Evolutionary conservation across 106 monocot species (phyloP).

Genomic region (Dendrobium officinale): DNA sequence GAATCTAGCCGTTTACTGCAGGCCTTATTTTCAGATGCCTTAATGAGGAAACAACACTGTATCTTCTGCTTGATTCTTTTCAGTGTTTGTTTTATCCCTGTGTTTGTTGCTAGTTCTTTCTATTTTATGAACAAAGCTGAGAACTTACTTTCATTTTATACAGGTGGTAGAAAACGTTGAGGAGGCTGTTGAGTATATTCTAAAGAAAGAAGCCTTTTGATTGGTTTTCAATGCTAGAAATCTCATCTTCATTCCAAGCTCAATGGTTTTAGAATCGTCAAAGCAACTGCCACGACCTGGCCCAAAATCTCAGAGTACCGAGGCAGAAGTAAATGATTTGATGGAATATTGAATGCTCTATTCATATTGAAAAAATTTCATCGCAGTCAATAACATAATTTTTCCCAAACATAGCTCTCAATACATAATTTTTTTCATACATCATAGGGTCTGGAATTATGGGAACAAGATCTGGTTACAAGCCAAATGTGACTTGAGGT

Average conservation of each 20-base stretch:
- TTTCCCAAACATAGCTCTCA: too few relatives aligned
- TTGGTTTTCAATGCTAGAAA: not conserved
- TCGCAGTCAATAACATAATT: too few relatives aligned
- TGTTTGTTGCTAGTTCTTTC: not conserved
- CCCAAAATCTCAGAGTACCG: too few relatives aligned
- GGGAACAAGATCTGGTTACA: too few relatives aligned
- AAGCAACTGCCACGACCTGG: too few relatives aligned
- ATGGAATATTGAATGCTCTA: too few relatives aligned
- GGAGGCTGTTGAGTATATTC: constrained; percentile 64
- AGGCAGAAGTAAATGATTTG: too few relatives aligned
- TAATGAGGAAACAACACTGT: not conserved
- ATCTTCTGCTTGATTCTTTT: not conserved
- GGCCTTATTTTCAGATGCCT: not conserved
- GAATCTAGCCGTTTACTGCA: not conserved
- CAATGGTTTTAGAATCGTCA: not conserved
- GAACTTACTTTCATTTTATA: not conserved
- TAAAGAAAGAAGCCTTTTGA: constrained; percentile 46
- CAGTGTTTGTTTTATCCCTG: not conserved
- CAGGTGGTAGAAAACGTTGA: constrained; percentile 88
- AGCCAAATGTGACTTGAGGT: too few relatives aligned
- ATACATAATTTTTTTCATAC: too few relatives aligned
- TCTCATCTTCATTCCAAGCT: not conserved
- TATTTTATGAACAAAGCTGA: too few relatives aligned
- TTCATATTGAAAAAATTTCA: too few relatives aligned
- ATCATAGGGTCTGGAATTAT: too few relatives aligned